Evolutionary conservation across 2,329 filamentous ascomycete genomes (phyloP), one percentile per base, ranked within the genome.

Genomic region (Penicillium sp.): DNA sequence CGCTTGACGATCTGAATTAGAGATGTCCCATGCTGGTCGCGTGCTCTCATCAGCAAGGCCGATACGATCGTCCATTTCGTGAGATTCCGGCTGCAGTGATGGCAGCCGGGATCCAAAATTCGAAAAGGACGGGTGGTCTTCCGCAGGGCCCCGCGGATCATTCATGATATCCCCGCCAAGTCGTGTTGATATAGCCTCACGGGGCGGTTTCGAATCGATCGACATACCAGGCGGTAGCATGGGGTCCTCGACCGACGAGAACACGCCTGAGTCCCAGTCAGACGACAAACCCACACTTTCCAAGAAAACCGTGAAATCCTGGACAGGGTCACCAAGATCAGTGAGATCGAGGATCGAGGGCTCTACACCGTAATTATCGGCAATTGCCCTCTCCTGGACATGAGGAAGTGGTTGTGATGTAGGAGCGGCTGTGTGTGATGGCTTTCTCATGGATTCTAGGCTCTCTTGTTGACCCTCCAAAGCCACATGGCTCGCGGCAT

Each of bases 221-320:
- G 73, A 56, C 66, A 75, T 63, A 55, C 62, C 66, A 43, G 69
- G 72, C 46, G 71, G 68, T 42, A 75, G 56, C 60, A 75, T 72
- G 20, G 69, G 71, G 32, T 72, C 75, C 62, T 76, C 76, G 48
- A 74, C 71, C 11, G 69, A 73, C 34, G 72, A 75, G 61, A 79
- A 79, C 46, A 79, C 73, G 6, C 76, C 76, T 1, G 76, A 78
- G 59, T 79, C 76, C 77, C 77, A 79, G 60, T 79, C 77, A 7
- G 77, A 78, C 1, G 77, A 78, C 16, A 79, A 66, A 9, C 77
- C 77, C n/a, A 79, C 77, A 56, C 76, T 79, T 58, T 79, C 77
- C 35, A 79, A 62, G 52, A 79, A 79, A 42, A 77, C 73, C 0
- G 76, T 78, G 53, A 79, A 79, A 60, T 79, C 77, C 59, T 79